A percentile compares a stretch with the other conserved stretches of the same genome.
Evolutionary conservation across 2,329 filamentous ascomycete genomes (phyloP).

Genomic region (Ophiobolus disseminans): DNA sequence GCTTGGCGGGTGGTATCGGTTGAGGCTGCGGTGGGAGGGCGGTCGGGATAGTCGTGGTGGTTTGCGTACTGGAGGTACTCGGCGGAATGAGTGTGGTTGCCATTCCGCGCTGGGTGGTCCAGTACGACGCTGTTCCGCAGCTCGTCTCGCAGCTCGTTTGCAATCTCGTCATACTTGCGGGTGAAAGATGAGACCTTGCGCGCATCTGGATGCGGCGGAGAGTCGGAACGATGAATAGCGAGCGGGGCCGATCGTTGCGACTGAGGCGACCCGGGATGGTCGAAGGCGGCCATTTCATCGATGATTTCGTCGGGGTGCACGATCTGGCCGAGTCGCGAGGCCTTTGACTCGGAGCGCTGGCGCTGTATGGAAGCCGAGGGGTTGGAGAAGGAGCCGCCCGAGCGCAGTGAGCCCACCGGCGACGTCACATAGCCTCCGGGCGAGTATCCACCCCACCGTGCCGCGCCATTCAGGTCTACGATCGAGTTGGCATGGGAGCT

Average conservation of each 20-base stretch:
- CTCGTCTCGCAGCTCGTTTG: conserved; percentile 42
- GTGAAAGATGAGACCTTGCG: conserved; percentile 48
- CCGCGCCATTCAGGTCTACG: conserved; percentile 70
- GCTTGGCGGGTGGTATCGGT: conserved; percentile 70
- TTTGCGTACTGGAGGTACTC: conserved; percentile 16
- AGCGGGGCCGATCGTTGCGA: conserved; percentile 15
- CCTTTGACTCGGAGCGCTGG: conserved; percentile 50
- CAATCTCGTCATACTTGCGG: conserved; percentile 46
- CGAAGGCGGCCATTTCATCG: conserved; percentile 17
- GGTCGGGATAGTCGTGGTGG: conserved; percentile 46
- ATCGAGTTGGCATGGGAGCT: conserved; percentile 65
- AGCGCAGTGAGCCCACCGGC: conserved; percentile 66
- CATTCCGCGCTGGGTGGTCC: conserved; percentile 12
- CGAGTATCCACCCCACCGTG: conserved; percentile 73
- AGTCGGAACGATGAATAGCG: conserved; percentile 13
- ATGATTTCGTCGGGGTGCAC: conserved; percentile 46
- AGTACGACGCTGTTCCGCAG: conserved; percentile 30
- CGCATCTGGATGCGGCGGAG: conserved; percentile 29
- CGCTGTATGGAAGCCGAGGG: conserved; percentile 40
- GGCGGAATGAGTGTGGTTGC: conserved; percentile 13
- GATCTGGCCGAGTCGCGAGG: conserved; percentile 52
- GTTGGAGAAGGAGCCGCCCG: conserved; percentile 55
- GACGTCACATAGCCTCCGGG: conserved; percentile 73
- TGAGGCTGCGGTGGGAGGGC: conserved; percentile 62
- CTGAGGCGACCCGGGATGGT: conserved; percentile 23